Percentiles rank a stretch among this genome's conserved stretches.
phyloP scores from a whole-genome alignment of 2,329 filamentous ascomycete species.

The Fusarium nelsonii region DNA sequence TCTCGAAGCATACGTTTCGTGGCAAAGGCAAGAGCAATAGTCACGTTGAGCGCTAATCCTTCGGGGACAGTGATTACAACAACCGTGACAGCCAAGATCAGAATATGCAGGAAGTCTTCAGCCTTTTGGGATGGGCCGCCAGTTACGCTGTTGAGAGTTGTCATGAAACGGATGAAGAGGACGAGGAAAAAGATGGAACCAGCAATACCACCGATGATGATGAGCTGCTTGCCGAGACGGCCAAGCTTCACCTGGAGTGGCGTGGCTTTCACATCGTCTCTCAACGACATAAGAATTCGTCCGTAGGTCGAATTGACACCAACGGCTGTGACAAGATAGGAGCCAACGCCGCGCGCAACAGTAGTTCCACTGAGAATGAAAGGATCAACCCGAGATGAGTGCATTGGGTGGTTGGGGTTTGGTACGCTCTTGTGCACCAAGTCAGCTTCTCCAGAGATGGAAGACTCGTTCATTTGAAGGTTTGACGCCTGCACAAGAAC shows the following conservation, averaged over 20 bases:
- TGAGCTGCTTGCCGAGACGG: conserved; percentile 80
- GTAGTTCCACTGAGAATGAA: conserved; percentile 86
- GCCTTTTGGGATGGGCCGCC: conserved; percentile 63
- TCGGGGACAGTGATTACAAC: conserved; percentile 72
- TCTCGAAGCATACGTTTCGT: conserved; percentile 73
- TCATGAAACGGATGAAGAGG: conserved; percentile 57
- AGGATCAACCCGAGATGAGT: conserved; percentile 69
- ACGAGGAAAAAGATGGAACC: conserved; percentile 58
- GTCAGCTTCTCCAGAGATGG: conserved; percentile 81
- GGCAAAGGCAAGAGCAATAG: conserved; percentile 71
- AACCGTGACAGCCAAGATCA: conserved; percentile 70
- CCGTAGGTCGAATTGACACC: conserved; percentile 81
- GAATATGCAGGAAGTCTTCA: conserved; percentile 68
- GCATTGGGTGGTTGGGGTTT: conserved; percentile 69
- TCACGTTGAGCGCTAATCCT: conserved; percentile 71
- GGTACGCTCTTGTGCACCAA: conserved; percentile 72
- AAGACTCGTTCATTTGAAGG: conserved; percentile 78
- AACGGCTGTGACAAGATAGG: conserved; percentile 79
- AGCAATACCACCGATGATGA: conserved; percentile 56
- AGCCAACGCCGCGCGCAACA: conserved; percentile 80
- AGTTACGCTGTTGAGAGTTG: conserved; percentile 51
- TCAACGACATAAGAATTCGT: conserved; percentile 82
- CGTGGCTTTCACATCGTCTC: conserved; percentile 81
- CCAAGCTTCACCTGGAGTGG: conserved; percentile 84
- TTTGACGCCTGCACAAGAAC: conserved; percentile 69